These are phyloP conservation scores for Mortierella sp. DNA, from an alignment of 371 early-diverging fungal genomes.

Conservation along the genomic window DNA sequence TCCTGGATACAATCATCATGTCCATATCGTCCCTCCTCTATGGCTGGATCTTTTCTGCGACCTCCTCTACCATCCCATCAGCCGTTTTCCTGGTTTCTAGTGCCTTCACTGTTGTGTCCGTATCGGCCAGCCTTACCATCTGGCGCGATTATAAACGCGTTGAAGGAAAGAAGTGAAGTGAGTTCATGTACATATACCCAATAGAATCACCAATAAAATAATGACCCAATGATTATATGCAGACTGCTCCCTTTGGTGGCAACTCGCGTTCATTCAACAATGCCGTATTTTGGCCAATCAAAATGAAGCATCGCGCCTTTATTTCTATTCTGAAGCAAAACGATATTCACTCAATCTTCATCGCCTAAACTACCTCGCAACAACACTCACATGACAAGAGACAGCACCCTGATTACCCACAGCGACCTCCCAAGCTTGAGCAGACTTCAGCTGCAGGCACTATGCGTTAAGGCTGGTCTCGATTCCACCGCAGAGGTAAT, in stretches of 20 bases:
- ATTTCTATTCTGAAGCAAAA: not conserved
- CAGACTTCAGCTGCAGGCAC: slow-evolving; percentile 46
- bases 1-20: slow-evolving; percentile 26
- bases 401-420: slow-evolving; percentile 5
- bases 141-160: slow-evolving; percentile 21
- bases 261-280: slow-evolving; percentile 8
- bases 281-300: not conserved
- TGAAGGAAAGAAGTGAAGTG: not conserved
- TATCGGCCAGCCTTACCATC: slow-evolving; percentile 1
- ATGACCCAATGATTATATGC: not conserved
- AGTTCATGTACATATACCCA: not conserved
- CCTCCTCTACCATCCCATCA: slow-evolving; percentile 29
- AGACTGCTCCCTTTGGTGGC: slow-evolving; percentile 24
- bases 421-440: slow-evolving; percentile 17
- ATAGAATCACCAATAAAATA: no score
- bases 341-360: not conserved
- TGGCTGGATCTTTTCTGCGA: slow-evolving; percentile 37
- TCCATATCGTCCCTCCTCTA: slow-evolving; percentile 28
- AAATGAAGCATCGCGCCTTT: not conserved
- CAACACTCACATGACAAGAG: slow-evolving; percentile 22
- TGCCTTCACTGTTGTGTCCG: not conserved
- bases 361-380: not conserved
- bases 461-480: slow-evolving; percentile 49
- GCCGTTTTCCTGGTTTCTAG: slow-evolving; percentile 26
- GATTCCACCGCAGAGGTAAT: slow-evolving; percentile 42